A percentile compares a stretch with the other conserved stretches of the same genome.
These are phyloP conservation scores for Globisporangium emineosum DNA, from an alignment of 352 stramenopile species.

Conservation along the genomic window DNA sequence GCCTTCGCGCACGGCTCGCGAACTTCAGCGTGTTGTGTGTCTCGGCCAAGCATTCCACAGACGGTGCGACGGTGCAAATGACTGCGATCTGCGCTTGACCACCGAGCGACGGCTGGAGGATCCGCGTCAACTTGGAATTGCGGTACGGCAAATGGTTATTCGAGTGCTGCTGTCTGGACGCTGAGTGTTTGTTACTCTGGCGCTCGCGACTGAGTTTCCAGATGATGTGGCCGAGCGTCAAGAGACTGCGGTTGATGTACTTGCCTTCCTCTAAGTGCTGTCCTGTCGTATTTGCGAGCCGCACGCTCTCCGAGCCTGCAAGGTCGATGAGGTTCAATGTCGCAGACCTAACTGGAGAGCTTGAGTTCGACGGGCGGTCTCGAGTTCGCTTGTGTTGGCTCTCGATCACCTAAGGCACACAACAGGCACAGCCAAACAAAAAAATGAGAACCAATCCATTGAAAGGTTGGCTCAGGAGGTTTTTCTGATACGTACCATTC, in stretches of 20 bases:
- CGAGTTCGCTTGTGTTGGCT: constrained; percentile 54
- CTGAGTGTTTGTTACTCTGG: constrained; percentile 20
- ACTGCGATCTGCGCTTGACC: constrained; percentile 97
- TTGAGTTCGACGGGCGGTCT: constrained; percentile 16
- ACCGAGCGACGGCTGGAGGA: constrained; percentile 95
- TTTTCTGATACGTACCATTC: constrained; percentile 34
- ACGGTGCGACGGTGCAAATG: constrained; percentile 94
- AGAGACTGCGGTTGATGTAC: constrained; percentile 89
- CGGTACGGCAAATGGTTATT: constrained; percentile 93
- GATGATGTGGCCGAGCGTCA: constrained; percentile 93
- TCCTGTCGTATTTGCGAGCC: constrained; percentile 72
- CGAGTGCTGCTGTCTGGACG: constrained; percentile 12
- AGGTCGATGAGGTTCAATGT: constrained; percentile 92
- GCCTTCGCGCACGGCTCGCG: constrained; percentile 89
- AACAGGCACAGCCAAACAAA: constrained; percentile 42
- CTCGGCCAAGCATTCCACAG: constrained; percentile 92
- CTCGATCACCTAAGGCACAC: constrained; percentile 60
- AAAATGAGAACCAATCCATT: constrained; percentile 16
- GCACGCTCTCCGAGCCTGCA: constrained; percentile 85
- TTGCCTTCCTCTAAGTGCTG: constrained; percentile 81
- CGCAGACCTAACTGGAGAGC: constrained; percentile 50
- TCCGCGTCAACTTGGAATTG: constrained; percentile 97
- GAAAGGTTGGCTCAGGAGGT: not conserved
- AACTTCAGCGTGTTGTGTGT: constrained; percentile 97
- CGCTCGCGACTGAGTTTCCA: constrained; percentile 86